These are phyloP conservation scores for Debaryomycetaceae sp. DNA, from an alignment of 1,139 yeast species.

Conservation along the genomic window DNA sequence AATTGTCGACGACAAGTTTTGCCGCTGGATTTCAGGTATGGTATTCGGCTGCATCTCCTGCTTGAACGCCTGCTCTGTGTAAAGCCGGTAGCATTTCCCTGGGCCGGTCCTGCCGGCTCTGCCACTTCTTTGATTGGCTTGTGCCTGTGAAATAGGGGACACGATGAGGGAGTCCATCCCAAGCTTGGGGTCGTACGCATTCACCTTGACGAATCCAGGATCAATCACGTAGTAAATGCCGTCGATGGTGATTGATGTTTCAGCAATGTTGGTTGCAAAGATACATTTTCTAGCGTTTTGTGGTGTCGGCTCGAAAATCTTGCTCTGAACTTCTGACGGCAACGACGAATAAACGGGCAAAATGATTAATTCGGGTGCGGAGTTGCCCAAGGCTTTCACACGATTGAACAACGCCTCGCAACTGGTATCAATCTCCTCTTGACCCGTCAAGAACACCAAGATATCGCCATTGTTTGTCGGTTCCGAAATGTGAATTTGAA, in stretches of 20 bases:
- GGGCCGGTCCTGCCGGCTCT: slow-evolving; percentile 89
- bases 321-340: slow-evolving; percentile 70
- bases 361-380: slow-evolving; percentile 63
- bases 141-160: slow-evolving; percentile 76
- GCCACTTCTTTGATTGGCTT: slow-evolving; percentile 78
- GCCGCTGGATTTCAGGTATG: slow-evolving; percentile 90
- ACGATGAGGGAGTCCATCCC: slow-evolving; percentile 78
- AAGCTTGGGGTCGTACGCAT: slow-evolving; percentile 67
- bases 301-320: slow-evolving; percentile 74
- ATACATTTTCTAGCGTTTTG: slow-evolving; percentile 66
- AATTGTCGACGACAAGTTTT: slow-evolving; percentile 79
- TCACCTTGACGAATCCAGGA: slow-evolving; percentile 77
- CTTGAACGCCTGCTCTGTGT: slow-evolving; percentile 63
- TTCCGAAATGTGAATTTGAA: slow-evolving; percentile 78
- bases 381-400: slow-evolving; percentile 60
- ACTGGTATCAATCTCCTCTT: slow-evolving; percentile 88
- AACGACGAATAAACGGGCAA: slow-evolving; percentile 84
- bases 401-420: slow-evolving; percentile 71
- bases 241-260: slow-evolving; percentile 76
- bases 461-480: slow-evolving; percentile 65
- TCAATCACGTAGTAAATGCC: slow-evolving; percentile 75
- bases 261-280: slow-evolving; percentile 78
- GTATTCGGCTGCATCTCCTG: slow-evolving; percentile 82
- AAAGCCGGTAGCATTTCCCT: slow-evolving; percentile 71
- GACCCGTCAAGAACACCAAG: slow-evolving; percentile 81